A percentile compares a stretch with the other conserved stretches of the same genome.
Evolutionary conservation across 805 yeast species (phyloP).

Genomic region (Saccharomycopsis sp.): DNA sequence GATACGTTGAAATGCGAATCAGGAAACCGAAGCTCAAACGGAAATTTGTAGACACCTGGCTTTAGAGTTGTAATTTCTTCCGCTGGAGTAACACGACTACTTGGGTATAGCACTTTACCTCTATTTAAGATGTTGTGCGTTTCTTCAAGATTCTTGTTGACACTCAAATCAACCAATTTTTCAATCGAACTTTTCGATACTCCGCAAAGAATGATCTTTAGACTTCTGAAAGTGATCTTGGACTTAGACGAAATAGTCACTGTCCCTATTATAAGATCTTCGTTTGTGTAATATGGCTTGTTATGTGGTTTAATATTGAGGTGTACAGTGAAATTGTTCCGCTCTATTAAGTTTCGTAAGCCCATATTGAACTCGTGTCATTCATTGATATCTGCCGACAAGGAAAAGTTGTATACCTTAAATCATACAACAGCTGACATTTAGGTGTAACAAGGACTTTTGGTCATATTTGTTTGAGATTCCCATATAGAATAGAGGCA

Average conservation of each 20-base stretch:
- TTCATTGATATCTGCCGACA: neutral
- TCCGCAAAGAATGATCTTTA: neutral
- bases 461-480: too few species aligned
- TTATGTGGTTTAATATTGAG: neutral
- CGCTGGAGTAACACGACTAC: neutral
- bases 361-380: neutral
- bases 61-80: neutral
- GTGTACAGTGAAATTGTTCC: neutral
- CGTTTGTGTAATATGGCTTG: slow-evolving; percentile 1
- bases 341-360: neutral
- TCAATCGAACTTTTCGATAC: neutral
- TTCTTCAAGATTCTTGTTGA: slow-evolving; percentile 10
- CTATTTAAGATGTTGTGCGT: slow-evolving; percentile 7
- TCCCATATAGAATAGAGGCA: too few species aligned
- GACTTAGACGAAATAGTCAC: neutral
- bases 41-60: slow-evolving; percentile 12
- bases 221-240: neutral
- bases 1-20: slow-evolving; percentile 8
- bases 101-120: slow-evolving; percentile 11
- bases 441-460: too few species aligned
- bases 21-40: slow-evolving; percentile 9
- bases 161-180: slow-evolving; percentile 6
- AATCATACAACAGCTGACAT: too few species aligned
- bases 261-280: neutral
- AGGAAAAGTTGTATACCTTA: neutral